Conservation (phyloP, 1,284 basidiomycete species). For the Marasmius tenuissimus region DNA sequence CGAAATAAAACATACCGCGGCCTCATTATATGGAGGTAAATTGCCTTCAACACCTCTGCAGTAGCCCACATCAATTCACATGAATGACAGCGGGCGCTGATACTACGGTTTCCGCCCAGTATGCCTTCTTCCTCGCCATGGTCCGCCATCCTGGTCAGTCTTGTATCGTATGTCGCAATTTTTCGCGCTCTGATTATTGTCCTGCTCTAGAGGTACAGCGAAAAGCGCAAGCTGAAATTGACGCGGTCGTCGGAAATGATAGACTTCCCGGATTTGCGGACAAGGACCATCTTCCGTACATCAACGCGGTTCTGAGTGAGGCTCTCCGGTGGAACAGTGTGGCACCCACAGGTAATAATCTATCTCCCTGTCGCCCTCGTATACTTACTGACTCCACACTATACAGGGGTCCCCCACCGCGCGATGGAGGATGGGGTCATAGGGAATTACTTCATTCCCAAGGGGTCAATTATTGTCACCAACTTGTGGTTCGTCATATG, state of each 20-base stretch:
- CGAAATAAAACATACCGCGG: constrained; percentile 19
- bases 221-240: constrained; percentile 26
- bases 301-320: constrained; percentile 29
- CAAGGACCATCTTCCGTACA: constrained; percentile 28
- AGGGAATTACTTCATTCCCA: constrained; percentile 26
- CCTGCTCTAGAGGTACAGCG: constrained; percentile 16
- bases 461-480: constrained; percentile 23
- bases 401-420: constrained; percentile 23
- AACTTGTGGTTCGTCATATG: constrained; percentile 18
- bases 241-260: constrained; percentile 22
- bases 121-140: constrained; percentile 23
- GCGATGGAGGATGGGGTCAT: constrained; percentile 24
- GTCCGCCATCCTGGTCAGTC: constrained; percentile 14
- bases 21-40: constrained; percentile 20
- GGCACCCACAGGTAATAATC: constrained; percentile 18
- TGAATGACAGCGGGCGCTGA: constrained; percentile 14
- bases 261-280: constrained; percentile 29
- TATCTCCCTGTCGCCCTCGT: not conserved
- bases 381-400: not conserved
- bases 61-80: too few species aligned
- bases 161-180: not conserved
- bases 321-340: constrained; percentile 26
- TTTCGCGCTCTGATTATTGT: not conserved
- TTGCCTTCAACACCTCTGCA: not conserved
- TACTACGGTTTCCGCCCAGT: constrained; percentile 17